phyloP scores from a whole-genome alignment of 345 rosid species.

The Pseudoturritis turrita region DNA sequence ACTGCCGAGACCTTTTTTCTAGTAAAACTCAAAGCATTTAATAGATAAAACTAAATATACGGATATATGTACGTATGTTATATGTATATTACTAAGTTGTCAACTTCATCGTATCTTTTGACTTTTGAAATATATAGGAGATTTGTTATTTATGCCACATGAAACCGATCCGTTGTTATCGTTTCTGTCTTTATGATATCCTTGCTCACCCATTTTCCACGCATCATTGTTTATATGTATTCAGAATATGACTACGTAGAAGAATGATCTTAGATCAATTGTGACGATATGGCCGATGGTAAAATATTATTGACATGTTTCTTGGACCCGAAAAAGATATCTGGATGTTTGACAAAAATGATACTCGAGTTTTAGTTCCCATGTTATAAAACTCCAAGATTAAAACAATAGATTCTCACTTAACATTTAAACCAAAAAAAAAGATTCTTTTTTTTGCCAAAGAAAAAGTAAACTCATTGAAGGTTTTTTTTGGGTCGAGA shows the following conservation, averaged over 20 bases:
- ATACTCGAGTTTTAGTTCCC: background rate
- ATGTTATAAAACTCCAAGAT: background rate
- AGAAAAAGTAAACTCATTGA: too few relatives aligned
- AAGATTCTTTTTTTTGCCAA: too few relatives aligned
- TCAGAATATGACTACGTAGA: background rate
- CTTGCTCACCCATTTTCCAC: background rate
- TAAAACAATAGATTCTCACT: too few relatives aligned
- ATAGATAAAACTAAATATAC: background rate
- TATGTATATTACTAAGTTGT: background rate
- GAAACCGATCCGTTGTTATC: background rate
- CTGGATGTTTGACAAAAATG: background rate
- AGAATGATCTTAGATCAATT: background rate
- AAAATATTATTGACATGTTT: background rate
- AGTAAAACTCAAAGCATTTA: background rate
- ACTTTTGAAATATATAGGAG: background rate
- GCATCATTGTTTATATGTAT: background rate
- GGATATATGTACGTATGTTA: background rate
- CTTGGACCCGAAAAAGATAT: background rate
- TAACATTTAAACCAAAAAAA: too few relatives aligned
- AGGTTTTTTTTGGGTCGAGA: too few relatives aligned
- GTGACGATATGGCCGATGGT: background rate
- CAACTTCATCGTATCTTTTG: background rate
- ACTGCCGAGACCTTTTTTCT: too few relatives aligned
- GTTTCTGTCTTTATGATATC: background rate
- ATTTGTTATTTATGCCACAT: background rate